A percentile compares a stretch with the other conserved stretches of the same genome.
Conservation (phyloP, 495 filamentous ascomycete genomes). For the Penicillium samsonianum region DNA sequence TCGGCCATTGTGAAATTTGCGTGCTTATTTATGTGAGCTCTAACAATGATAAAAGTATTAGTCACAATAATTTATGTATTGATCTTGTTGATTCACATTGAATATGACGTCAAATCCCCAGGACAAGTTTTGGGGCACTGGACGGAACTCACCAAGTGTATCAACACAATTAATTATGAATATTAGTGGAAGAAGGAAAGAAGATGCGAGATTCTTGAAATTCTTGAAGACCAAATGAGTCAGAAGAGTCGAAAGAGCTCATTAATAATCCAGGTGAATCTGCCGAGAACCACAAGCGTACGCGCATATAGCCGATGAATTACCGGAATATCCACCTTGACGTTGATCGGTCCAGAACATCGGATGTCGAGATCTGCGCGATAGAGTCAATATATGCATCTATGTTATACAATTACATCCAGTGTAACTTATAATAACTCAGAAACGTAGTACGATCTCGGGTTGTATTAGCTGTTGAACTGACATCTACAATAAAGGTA, state of each 20-base stretch:
- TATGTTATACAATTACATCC: background rate
- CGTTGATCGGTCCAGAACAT: conserved; percentile 13
- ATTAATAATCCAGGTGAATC: conserved; percentile 25
- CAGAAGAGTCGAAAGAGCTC: background rate
- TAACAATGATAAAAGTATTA: background rate
- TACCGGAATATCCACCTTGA: conserved; percentile 16
- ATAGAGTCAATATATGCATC: background rate
- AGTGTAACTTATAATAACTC: background rate
- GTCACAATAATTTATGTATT: background rate
- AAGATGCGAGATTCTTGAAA: background rate
- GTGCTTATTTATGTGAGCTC: background rate
- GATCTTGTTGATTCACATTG: background rate
- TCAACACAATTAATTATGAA: background rate
- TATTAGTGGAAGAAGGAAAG: background rate
- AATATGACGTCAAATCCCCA: background rate
- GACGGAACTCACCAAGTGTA: background rate
- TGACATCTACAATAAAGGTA: background rate
- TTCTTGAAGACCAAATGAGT: background rate
- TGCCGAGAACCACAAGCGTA: conserved; percentile 28
- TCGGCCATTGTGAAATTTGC: conserved; percentile 20
- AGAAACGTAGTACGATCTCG: background rate
- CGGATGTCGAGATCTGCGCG: conserved; percentile 16
- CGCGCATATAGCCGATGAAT: conserved; percentile 22
- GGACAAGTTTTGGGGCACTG: background rate
- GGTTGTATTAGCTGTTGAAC: background rate